Conservation (phyloP, 495 filamentous ascomycete species). For the Lasiosphaeria hispida region DNA sequence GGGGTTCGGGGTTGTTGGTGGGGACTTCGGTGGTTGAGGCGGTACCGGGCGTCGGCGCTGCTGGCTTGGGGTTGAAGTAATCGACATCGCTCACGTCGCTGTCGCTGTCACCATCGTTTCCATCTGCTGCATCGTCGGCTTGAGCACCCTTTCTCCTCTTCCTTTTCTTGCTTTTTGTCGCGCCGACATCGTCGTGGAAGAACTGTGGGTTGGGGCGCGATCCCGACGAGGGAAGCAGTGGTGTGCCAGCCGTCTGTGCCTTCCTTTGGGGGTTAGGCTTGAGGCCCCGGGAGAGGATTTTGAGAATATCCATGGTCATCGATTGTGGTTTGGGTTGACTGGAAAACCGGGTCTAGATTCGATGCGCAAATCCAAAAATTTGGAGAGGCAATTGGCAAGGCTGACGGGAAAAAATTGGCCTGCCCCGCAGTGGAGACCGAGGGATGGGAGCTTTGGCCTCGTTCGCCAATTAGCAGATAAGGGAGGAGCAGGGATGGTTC, state of each 20-base stretch:
- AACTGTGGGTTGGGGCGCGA: slow-evolving; percentile 48
- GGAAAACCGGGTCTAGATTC: background rate
- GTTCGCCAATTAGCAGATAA: too few species aligned
- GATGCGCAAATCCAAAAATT: background rate
- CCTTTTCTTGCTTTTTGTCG: slow-evolving; percentile 44
- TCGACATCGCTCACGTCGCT: slow-evolving; percentile 42
- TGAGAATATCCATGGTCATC: slow-evolving; percentile 60
- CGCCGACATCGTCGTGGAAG: slow-evolving; percentile 42
- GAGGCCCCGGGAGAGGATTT: slow-evolving; percentile 63
- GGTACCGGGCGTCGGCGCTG: slow-evolving; percentile 8
- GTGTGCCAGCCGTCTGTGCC: slow-evolving; percentile 28
- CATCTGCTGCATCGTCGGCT: slow-evolving; percentile 21
- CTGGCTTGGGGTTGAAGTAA: slow-evolving; percentile 47
- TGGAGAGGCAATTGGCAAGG: background rate
- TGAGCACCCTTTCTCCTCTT: slow-evolving; percentile 41
- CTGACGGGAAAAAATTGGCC: too few species aligned
- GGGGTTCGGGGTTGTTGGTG: slow-evolving; percentile 15
- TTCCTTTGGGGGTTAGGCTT: slow-evolving; percentile 40
- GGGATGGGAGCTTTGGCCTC: too few species aligned
- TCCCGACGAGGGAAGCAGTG: slow-evolving; percentile 52
- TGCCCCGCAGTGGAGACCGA: too few species aligned
- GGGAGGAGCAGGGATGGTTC: too few species aligned
- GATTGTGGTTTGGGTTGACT: background rate
- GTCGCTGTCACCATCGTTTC: slow-evolving; percentile 26
- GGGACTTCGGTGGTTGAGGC: slow-evolving; percentile 8